Evolutionary conservation across 441 rosid species (phyloP), one percentile per base, ranked within the genome.

Genomic region (Jatropha multifida): DNA sequence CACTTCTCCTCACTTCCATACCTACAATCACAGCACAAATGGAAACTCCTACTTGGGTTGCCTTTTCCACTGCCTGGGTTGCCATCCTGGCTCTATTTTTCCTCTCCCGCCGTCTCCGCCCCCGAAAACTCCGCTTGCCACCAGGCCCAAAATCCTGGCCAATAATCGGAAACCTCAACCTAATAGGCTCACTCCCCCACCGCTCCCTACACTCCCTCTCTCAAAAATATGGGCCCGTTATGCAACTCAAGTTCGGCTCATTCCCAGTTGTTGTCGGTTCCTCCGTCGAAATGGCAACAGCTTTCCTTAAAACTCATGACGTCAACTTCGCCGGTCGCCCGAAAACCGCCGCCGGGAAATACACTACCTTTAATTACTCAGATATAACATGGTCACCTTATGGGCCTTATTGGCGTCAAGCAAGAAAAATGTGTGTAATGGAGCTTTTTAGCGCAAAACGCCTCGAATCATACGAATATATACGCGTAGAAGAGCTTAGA

Each of bases 71-170:
- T 0, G 79, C 74, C 10, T 82, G 86, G 84, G 38, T 84, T 0
- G 85, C 80, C 41, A 81, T 86, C 64, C 38, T 81, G 1, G 71
- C 81, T 58, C 64, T 82, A n/a, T 12, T 84, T 74, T 75, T 85
- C 71, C 74, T 85, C 74, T 69, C 85, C 59, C 58, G 72, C 68
- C 60, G 51, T 17, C 63, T 82, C 74, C 86, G 80, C 23, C 75
- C 84, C 52, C 73, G 72, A 0, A 80, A 69, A 44, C 78, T 76
- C 42, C 86, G 86, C 72, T 86, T 76, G 8, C 90, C 94, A 13
- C 92, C 89, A 18, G 76, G 94, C 65, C 92, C 94, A 72, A 80
- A 81, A 10, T 83, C 83, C 75, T 81, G 86, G 56, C 92, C 92
- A 4, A 68, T 90, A 60, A 80, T 88, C 10, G 92, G 94, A 46